phyloP scores from a whole-genome alignment of 148 eudicot genomes.

The Vaccinium vitisidaea region DNA sequence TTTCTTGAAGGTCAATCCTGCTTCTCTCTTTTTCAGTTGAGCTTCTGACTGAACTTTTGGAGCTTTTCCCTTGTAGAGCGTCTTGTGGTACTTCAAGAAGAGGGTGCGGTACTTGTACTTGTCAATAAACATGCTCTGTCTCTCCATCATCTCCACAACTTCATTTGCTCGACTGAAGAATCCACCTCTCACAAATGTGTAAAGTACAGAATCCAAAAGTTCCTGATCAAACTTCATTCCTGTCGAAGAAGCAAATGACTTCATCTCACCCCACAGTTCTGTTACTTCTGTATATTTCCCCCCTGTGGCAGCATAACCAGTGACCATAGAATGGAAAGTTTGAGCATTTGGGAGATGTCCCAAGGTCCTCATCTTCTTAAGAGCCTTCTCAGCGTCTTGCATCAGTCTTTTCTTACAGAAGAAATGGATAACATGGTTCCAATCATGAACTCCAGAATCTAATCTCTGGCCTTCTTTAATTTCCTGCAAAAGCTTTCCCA shows the following conservation, averaged over 20 bases:
- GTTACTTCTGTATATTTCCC: slow-evolving; percentile 88
- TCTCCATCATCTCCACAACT: slow-evolving; percentile 89
- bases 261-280: slow-evolving; percentile 97
- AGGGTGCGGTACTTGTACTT: slow-evolving; percentile 82
- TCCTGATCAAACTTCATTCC: slow-evolving; percentile 87
- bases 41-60: slow-evolving; percentile 72
- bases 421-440: slow-evolving; percentile 90
- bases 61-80: slow-evolving; percentile 77
- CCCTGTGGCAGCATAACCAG: slow-evolving; percentile 92
- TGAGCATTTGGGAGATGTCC: slow-evolving; percentile 89
- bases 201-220: slow-evolving; percentile 82
- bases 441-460: slow-evolving; percentile 85
- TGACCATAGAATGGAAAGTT: slow-evolving; percentile 90
- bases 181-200: slow-evolving; percentile 93
- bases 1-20: slow-evolving; percentile 73
- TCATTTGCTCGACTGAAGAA: slow-evolving; percentile 84
- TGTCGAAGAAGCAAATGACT: slow-evolving; percentile 55
- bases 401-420: slow-evolving; percentile 86
- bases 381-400: slow-evolving; percentile 97
- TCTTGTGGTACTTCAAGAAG: slow-evolving; percentile 80
- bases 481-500: slow-evolving; percentile 82
- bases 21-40: slow-evolving; percentile 67
- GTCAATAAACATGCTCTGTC: slow-evolving; percentile 76
- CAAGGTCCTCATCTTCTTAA: slow-evolving; percentile 85
- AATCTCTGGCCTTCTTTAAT: slow-evolving; percentile 69